Evolutionary conservation across 306 rosid species (phyloP).

Genomic region (Cucumis sativus): Cucumber_9930_V3 NC_026661.2:1747501-1748000

Average conservation of each 20-base stretch:
- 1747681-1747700: not conserved
- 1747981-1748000: conserved; percentile 83
- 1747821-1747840: conserved; percentile 26
- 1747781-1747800: conserved; percentile 52
- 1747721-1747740: not conserved
- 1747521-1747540: not conserved
- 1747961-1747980: conserved; percentile 84
- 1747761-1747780: conserved; percentile 35
- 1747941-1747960: conserved; percentile 67
- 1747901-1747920: conserved; percentile 71
- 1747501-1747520: conserved; percentile 1
- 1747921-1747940: conserved; percentile 66
- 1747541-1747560: not conserved
- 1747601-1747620: not conserved
- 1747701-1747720: not conserved
- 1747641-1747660: not conserved
- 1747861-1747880: conserved; percentile 65
- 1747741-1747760: not conserved
- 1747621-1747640: too few species aligned
- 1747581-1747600: conserved; percentile 4
- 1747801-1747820: conserved; percentile 33
- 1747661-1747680: not conserved
- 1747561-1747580: not conserved
- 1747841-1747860: conserved; percentile 28
- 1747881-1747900: conserved; percentile 80